Evolutionary conservation across 2,329 filamentous ascomycete genomes (phyloP), one percentile per base, ranked within the genome.

Genomic region (Leptographium lundbergii): DNA sequence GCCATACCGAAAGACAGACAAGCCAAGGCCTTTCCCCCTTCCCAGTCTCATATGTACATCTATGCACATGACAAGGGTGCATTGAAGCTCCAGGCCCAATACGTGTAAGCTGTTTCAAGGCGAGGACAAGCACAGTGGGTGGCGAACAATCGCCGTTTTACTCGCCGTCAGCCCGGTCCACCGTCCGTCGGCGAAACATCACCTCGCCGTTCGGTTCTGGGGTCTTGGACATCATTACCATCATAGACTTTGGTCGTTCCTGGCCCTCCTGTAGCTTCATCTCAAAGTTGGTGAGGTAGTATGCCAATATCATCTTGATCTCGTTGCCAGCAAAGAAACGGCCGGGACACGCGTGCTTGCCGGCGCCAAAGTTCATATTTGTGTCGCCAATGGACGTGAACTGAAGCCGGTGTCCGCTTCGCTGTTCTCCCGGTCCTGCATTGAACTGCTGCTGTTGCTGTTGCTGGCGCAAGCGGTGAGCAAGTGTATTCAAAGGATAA

Each of bases 331-430:
- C 75, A 62, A 78, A 77, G 67, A 77, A 78, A 13, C 76, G 70
- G 2, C 76, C 76, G 0, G 76, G 76, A 54, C 76, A 78, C 3
- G 76, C 74, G 61, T 77, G 74, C 61, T 73, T 73, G 45, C 76
- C 76, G 5, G 74, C 72, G 3, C 76, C 76, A 61, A 78, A 78
- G 62, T 76, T 74, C 64, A 75, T 70, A 61, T 75, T 74, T 32
- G 69, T 71, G 57, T 76, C 72, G 52, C 61, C 65, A 54, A 75
- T 68, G 48, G 73, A 71, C 3, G 74, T 74, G 60, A 76, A 77
- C 57, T 77, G 75, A 68, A 69, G 71, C 42, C 72, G 67, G 61
- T 73, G 72, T 36, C 66, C 70, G 61, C 72, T 71, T 7, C 45
- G n/a, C 45, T n/a, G 45, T 48, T 48, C 45, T 11, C 24, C n/a